These are phyloP conservation scores for Anacardium occidentale DNA, from an alignment of 345 rosid species.

Conservation along the genomic window DNA sequence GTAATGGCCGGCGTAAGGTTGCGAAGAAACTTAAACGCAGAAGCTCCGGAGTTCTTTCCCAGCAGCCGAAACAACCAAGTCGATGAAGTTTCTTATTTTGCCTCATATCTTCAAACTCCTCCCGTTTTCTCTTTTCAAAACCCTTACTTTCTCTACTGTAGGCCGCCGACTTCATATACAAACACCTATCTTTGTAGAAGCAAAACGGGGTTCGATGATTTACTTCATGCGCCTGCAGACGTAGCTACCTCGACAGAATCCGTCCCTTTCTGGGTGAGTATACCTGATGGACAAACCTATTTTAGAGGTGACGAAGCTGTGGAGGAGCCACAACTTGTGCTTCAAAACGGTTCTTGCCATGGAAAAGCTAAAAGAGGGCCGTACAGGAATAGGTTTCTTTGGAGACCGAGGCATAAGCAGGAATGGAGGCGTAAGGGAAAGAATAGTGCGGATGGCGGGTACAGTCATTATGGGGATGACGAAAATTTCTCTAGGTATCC, in stretches of 20 bases:
- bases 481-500: not conserved
- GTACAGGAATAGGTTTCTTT: not conserved
- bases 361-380: not conserved
- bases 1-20: not conserved
- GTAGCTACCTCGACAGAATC: not conserved
- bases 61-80: not conserved
- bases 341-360: not conserved
- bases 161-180: too few relatives aligned
- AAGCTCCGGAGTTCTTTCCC: slow-evolving; percentile 11
- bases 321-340: not conserved
- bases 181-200: too few relatives aligned
- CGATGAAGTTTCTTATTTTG: not conserved
- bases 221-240: too few relatives aligned
- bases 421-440: not conserved
- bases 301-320: not conserved
- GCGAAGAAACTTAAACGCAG: slow-evolving; percentile 1
- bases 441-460: not conserved
- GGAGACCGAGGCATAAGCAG: not conserved
- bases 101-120: not conserved
- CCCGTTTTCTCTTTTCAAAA: not conserved
- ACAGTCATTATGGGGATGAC: not conserved
- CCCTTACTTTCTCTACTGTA: not conserved
- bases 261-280: not conserved
- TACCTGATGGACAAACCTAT: not conserved
- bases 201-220: too few relatives aligned